Evolutionary conservation across 192 early-diverging fungal genomes (phyloP).

Genomic region (Coemansia sp.): DNA sequence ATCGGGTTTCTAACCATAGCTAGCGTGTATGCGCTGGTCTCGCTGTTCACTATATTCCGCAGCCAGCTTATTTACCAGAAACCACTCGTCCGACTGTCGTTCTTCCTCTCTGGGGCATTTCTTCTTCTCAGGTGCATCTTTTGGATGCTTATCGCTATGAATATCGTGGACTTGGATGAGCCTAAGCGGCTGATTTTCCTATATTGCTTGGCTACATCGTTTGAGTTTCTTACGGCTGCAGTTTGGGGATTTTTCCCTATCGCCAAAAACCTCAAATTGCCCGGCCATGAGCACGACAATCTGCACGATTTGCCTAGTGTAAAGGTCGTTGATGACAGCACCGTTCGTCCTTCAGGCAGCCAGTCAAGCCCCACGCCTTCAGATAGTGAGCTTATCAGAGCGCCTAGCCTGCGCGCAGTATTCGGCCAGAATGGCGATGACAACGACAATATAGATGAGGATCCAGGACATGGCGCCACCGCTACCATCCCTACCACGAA

Average conservation of each 20-base stretch:
- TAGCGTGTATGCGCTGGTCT: slow-evolving; percentile 10
- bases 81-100: slow-evolving; percentile 37
- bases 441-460: neutral
- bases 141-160: slow-evolving; percentile 46
- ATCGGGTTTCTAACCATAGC: slow-evolving; percentile 38
- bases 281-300: neutral
- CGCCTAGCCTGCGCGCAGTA: neutral
- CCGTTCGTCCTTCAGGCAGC: neutral
- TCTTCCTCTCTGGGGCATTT: slow-evolving; percentile 19
- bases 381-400: neutral
- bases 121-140: slow-evolving; percentile 34
- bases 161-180: slow-evolving; percentile 25
- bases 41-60: slow-evolving; percentile 25
- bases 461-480: neutral
- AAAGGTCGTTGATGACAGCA: slow-evolving; percentile 6
- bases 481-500: neutral
- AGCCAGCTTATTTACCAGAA: slow-evolving; percentile 39
- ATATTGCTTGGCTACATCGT: slow-evolving; percentile 30
- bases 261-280: slow-evolving; percentile 22
- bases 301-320: slow-evolving; percentile 5
- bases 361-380: neutral
- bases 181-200: slow-evolving; percentile 44
- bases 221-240: slow-evolving; percentile 22
- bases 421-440: neutral
- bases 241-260: slow-evolving; percentile 30